A percentile compares a stretch with the other conserved stretches of the same genome.
Conservation (phyloP, 768 basidiomycete species). For the Phanerochaete carnosa region DNA sequence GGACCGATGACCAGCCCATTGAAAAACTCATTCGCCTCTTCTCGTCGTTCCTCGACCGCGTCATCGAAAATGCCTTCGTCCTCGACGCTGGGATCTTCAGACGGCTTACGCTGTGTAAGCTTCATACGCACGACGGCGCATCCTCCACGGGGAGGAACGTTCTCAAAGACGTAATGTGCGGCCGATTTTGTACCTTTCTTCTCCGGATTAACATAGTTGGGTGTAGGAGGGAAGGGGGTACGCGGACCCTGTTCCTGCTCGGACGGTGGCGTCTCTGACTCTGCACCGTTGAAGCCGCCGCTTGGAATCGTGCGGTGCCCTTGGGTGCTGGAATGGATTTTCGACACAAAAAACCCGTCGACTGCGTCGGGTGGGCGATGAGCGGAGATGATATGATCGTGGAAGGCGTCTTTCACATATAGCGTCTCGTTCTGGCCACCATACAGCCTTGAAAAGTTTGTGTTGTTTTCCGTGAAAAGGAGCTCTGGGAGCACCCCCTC, state of each 20-base stretch:
- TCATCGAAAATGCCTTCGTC: conserved; percentile 92
- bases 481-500: conserved; percentile 68
- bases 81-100: conserved; percentile 75
- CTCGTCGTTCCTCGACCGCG: conserved; percentile 81
- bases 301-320: conserved; percentile 15
- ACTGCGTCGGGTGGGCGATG: conserved; percentile 63
- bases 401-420: conserved; percentile 96
- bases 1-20: conserved; percentile 73
- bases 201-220: conserved; percentile 79
- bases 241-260: conserved; percentile 50
- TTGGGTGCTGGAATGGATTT: conserved; percentile 35
- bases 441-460: conserved; percentile 91
- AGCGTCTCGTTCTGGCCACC: conserved; percentile 78
- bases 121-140: conserved; percentile 94
- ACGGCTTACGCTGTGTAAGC: conserved; percentile 72
- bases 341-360: conserved; percentile 39
- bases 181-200: conserved; percentile 89
- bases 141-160: conserved; percentile 89
- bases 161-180: conserved; percentile 83
- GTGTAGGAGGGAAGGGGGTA: conserved; percentile 52
- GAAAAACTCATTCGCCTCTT: conserved; percentile 98
- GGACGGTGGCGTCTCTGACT: conserved; percentile 33
- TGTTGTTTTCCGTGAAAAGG: conserved; percentile 96
- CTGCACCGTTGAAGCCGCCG: conserved; percentile 18
- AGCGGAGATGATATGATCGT: conserved; percentile 89